phyloP scores from a whole-genome alignment of 805 yeast species.

The Wickerhamiella brachini region DNA sequence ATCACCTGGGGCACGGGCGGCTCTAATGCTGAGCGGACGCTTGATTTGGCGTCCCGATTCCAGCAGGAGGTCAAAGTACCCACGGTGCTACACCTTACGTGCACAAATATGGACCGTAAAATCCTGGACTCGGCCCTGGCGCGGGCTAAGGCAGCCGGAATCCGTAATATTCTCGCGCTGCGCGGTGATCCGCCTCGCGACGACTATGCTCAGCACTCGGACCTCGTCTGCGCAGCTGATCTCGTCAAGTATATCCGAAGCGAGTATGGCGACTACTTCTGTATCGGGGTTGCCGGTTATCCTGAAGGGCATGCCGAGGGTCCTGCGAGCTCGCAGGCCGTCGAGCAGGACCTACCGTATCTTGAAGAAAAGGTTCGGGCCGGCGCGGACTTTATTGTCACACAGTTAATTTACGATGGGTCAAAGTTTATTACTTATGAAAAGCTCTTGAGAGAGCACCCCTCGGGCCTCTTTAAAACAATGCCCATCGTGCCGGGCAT shows the following conservation, averaged over 20 bases:
- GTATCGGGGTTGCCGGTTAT: conserved; percentile 93
- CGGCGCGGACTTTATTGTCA: conserved; percentile 87
- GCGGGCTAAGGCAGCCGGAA: conserved; percentile 31
- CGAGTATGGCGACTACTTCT: conserved; percentile 77
- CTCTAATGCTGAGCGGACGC: conserved; percentile 71
- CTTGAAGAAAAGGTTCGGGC: conserved; percentile 77
- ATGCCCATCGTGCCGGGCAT: conserved; percentile 93
- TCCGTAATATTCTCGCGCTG: conserved; percentile 86
- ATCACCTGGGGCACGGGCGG: conserved; percentile 99
- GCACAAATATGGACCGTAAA: conserved; percentile 62
- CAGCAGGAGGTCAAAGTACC: conserved; percentile 60
- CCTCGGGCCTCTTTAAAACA: conserved; percentile 49
- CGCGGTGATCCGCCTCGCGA: conserved; percentile 90
- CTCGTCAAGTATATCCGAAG: conserved; percentile 60
- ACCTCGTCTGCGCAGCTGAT: conserved; percentile 75
- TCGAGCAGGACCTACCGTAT: conserved; percentile 57
- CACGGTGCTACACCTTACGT: conserved; percentile 86
- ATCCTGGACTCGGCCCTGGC: conserved; percentile 35
- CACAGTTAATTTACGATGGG: conserved; percentile 86
- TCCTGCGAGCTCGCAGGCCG: conserved; percentile 53
- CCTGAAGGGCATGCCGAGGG: conserved; percentile 97
- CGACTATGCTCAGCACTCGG: conserved; percentile 7
- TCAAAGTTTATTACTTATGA: conserved; percentile 72
- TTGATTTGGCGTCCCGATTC: conserved; percentile 69
- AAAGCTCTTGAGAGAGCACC: conserved; percentile 39